These are phyloP conservation scores for Metroxylon sagu DNA, from an alignment of 176 grass and related monocot species.

Conservation along the genomic window DNA sequence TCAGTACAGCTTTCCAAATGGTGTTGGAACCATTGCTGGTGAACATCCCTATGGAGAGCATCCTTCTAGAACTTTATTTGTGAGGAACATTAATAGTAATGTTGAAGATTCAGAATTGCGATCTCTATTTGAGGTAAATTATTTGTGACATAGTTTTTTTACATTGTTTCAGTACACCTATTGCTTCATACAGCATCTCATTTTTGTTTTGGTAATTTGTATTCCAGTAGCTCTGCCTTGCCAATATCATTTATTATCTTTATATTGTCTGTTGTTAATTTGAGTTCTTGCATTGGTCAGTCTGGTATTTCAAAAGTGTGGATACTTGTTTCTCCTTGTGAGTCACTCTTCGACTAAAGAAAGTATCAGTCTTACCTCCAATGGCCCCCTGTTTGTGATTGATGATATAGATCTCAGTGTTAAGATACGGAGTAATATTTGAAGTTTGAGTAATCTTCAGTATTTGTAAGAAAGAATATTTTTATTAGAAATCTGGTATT, in stretches of 20 bases:
- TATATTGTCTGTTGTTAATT: no score
- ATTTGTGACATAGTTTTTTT: background rate
- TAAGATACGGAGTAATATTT: no score
- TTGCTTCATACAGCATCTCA: background rate
- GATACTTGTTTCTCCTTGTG: no score
- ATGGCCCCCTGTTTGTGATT: no score
- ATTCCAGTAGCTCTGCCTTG: background rate
- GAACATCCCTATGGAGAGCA: slow-evolving; percentile 57
- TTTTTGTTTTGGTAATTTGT: background rate
- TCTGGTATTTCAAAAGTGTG: no score
- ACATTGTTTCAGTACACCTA: background rate
- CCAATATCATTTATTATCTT: background rate
- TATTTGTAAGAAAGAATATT: no score
- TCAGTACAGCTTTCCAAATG: slow-evolving; percentile 25
- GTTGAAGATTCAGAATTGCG: slow-evolving; percentile 41
- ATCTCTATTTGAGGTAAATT: slow-evolving; percentile 40
- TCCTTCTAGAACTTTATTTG: slow-evolving; percentile 51
- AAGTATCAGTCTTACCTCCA: no score
- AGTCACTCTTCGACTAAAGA: no score
- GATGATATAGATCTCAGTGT: no score
- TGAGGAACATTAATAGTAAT: slow-evolving; percentile 52
- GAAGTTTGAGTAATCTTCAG: no score
- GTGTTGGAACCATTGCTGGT: slow-evolving; percentile 31
- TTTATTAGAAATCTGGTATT: no score
- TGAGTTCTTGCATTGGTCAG: no score